These are phyloP conservation scores for Chytriomyces confervae DNA, from an alignment of 192 early-diverging fungal species.

Conservation along the genomic window DNA sequence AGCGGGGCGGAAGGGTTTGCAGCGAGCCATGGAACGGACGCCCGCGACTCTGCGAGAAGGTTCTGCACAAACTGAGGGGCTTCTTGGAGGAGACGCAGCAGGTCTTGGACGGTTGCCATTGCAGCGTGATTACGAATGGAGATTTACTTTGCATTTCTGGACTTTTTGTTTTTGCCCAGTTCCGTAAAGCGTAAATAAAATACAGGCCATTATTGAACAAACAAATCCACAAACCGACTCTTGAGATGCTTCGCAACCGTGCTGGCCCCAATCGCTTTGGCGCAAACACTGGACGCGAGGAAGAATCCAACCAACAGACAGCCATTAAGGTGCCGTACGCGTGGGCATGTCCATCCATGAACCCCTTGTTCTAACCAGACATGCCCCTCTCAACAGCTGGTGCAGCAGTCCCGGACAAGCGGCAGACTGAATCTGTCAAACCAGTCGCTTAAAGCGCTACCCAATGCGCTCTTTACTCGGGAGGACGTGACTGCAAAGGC, in stretches of 20 bases:
- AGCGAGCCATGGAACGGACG: background rate
- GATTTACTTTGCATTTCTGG: too few species aligned
- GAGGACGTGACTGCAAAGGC: slow-evolving; percentile 3
- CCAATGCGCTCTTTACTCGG: slow-evolving; percentile 35
- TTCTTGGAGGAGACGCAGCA: too few species aligned
- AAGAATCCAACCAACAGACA: background rate
- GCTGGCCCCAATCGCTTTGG: background rate
- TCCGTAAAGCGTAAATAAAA: background rate
- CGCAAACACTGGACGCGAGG: background rate
- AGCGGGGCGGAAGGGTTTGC: background rate
- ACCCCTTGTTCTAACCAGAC: too few species aligned
- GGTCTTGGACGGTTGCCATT: too few species aligned
- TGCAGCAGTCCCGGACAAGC: background rate
- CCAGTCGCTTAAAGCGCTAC: slow-evolving; percentile 37
- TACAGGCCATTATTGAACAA: background rate
- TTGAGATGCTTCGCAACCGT: too few species aligned
- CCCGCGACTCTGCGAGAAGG: background rate
- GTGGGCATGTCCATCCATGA: too few species aligned
- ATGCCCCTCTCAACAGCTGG: background rate
- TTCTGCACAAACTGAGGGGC: background rate
- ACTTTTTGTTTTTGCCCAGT: background rate
- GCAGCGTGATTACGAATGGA: too few species aligned
- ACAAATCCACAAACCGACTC: background rate
- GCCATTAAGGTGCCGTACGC: too few species aligned
- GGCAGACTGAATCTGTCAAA: slow-evolving; percentile 23